Percentiles rank a stretch among this genome's conserved stretches.
phyloP scores from a whole-genome alignment of 1,284 basidiomycete species.

The Puccinia hordei region DNA sequence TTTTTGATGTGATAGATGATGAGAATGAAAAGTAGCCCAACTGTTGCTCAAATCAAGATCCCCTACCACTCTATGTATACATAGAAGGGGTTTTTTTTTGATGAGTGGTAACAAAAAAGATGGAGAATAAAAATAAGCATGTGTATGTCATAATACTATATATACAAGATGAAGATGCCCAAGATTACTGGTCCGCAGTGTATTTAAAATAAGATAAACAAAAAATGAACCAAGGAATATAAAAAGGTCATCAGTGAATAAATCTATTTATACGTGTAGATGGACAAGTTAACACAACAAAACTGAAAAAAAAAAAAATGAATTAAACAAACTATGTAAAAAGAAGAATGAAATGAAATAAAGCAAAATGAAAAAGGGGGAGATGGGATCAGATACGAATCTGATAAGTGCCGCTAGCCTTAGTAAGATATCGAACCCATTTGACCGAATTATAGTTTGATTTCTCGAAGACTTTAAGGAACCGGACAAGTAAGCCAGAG shows the following conservation, averaged over 20 bases:
- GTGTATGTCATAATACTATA: too few species aligned
- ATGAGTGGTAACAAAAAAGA: background rate
- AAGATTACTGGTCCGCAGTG: too few species aligned
- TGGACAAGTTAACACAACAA: conserved; percentile 7
- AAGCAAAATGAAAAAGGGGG: background rate
- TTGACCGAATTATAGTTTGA: conserved; percentile 73
- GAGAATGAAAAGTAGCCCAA: too few species aligned
- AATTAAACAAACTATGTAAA: background rate
- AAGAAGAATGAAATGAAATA: background rate
- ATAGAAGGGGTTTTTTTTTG: background rate
- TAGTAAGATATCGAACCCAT: conserved; percentile 55
- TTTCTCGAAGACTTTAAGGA: conserved; percentile 98
- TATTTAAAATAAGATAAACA: background rate
- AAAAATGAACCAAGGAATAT: background rate
- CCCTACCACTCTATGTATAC: too few species aligned
- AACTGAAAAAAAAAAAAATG: background rate
- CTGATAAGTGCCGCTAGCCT: conserved; percentile 52
- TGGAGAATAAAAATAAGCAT: background rate
- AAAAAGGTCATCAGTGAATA: too few species aligned
- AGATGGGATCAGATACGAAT: conserved; percentile 32
- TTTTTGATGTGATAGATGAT: too few species aligned
- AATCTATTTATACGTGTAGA: too few species aligned
- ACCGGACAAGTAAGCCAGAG: conserved; percentile 91
- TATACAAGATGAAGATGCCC: background rate
- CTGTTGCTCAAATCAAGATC: too few species aligned